A percentile compares a stretch with the other conserved stretches of the same genome.
Conservation (phyloP, 2,329 filamentous ascomycete genomes). For the Ceratocystis smalleyi region DNA sequence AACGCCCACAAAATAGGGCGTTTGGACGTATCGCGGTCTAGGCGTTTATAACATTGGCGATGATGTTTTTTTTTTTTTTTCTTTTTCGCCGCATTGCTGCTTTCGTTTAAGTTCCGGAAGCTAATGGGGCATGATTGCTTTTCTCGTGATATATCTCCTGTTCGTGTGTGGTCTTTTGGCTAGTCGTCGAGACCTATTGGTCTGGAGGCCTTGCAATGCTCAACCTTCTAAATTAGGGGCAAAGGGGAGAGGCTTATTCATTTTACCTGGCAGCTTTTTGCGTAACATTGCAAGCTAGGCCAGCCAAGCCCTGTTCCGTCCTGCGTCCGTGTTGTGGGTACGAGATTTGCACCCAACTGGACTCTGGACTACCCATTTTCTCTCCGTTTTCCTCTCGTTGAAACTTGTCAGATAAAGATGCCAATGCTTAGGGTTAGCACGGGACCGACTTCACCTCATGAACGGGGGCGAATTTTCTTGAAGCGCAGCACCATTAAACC, state of each 20-base stretch:
- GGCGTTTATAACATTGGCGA: not conserved
- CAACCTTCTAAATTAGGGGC: not conserved
- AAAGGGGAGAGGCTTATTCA: not conserved
- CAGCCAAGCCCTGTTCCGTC: too few relatives aligned
- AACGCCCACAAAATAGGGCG: not conserved
- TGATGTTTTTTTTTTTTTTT: not conserved
- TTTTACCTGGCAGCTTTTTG: not conserved
- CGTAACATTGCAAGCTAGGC: not conserved
- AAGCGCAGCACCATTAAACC: not conserved
- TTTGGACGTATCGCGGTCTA: constrained; percentile 3
- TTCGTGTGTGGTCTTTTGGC: not conserved
- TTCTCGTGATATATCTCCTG: not conserved
- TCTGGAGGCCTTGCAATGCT: too few relatives aligned
- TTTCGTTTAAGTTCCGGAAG: not conserved
- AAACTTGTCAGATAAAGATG: not conserved
- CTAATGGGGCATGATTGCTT: not conserved
- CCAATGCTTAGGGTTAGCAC: not conserved
- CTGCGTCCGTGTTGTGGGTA: not conserved
- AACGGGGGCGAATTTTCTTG: not conserved
- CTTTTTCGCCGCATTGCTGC: not conserved
- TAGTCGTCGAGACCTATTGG: not conserved
- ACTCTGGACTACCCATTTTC: not conserved
- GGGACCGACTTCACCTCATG: not conserved
- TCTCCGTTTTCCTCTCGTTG: not conserved
- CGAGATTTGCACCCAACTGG: not conserved